These are phyloP conservation scores for Pistacia atlantica DNA, from an alignment of 345 rosid genomes.

Conservation along the genomic window DNA sequence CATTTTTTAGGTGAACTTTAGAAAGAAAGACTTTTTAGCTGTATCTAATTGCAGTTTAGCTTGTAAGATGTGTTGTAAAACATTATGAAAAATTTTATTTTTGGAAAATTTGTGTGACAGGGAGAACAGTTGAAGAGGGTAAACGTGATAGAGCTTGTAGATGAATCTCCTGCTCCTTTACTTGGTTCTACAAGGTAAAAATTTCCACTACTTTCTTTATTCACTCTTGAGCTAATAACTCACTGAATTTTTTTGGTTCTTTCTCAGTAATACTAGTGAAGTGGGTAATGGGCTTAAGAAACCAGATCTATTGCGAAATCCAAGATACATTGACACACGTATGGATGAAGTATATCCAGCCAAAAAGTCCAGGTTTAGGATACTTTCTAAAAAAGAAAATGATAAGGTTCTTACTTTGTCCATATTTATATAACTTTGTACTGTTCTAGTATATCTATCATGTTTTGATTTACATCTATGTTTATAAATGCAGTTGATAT, in stretches of 20 bases:
- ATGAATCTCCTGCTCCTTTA: constrained; percentile 49
- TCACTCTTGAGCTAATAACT: neutral
- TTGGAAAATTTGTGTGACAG: constrained; percentile 33
- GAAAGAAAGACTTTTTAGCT: constrained; percentile 35
- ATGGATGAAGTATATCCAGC: constrained; percentile 78
- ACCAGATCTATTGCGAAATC: constrained; percentile 46
- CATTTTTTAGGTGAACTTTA: constrained; percentile 28
- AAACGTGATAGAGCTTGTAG: constrained; percentile 48
- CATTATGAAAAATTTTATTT: neutral
- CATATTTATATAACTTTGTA: neutral
- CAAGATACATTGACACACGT: constrained; percentile 69
- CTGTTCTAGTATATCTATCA: constrained; percentile 9
- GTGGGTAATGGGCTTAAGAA: constrained; percentile 53
- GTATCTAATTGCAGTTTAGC: neutral
- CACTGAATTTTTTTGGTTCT: constrained; percentile 4
- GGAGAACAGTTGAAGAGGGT: constrained; percentile 81
- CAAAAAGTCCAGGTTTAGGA: constrained; percentile 67
- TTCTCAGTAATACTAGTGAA: constrained; percentile 27
- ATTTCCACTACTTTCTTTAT: neutral
- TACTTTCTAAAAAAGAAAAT: constrained; percentile 59
- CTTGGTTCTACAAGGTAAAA: constrained; percentile 47
- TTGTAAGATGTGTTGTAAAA: neutral
- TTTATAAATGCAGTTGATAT: neutral
- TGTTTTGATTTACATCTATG: neutral
- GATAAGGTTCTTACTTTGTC: constrained; percentile 48